Conservation (phyloP, 768 basidiomycete genomes). For the Glaciozyma antarctica region DNA sequence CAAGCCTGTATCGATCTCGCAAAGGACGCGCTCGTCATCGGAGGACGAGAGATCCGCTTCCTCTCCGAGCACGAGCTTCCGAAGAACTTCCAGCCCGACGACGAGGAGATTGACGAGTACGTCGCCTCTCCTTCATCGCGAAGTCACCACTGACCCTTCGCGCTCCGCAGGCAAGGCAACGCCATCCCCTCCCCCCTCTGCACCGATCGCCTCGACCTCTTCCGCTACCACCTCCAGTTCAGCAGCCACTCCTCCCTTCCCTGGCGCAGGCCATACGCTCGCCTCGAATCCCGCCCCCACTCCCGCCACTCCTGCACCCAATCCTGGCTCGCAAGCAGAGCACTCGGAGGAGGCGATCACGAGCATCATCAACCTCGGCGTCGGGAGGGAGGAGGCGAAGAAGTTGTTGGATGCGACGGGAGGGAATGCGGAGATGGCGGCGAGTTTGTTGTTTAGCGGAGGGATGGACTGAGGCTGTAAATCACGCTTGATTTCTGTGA, state of each 20-base stretch:
- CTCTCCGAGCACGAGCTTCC: slow-evolving; percentile 91
- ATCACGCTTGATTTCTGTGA: slow-evolving; percentile 4
- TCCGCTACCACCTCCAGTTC: slow-evolving; percentile 31
- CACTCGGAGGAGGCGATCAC: slow-evolving; percentile 57
- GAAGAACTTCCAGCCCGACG: slow-evolving; percentile 50
- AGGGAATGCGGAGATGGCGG: slow-evolving; percentile 81
- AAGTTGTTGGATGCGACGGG: slow-evolving; percentile 64
- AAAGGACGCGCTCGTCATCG: slow-evolving; percentile 82
- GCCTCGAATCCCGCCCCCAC: slow-evolving; percentile 32
- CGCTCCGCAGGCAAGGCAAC: slow-evolving; percentile 26
- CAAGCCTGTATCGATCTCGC: slow-evolving; percentile 91
- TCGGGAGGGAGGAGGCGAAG: slow-evolving; percentile 64
- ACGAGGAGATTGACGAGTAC: slow-evolving; percentile 38
- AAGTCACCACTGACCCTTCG: neutral
- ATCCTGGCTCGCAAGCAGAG: slow-evolving; percentile 33
- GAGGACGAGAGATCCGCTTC: slow-evolving; percentile 78
- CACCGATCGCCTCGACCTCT: slow-evolving; percentile 6
- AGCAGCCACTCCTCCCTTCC: slow-evolving; percentile 45
- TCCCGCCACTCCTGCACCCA: slow-evolving; percentile 10
- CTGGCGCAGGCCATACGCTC: slow-evolving; percentile 59
- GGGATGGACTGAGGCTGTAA: neutral
- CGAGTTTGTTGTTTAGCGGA: slow-evolving; percentile 61
- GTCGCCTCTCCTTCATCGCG: neutral
- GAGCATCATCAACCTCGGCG: slow-evolving; percentile 67
- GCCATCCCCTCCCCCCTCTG: slow-evolving; percentile 34